A percentile compares a stretch with the other conserved stretches of the same genome.
phyloP scores from a whole-genome alignment of 371 early-diverging fungal species.

The Saksenaea oblongispora region DNA sequence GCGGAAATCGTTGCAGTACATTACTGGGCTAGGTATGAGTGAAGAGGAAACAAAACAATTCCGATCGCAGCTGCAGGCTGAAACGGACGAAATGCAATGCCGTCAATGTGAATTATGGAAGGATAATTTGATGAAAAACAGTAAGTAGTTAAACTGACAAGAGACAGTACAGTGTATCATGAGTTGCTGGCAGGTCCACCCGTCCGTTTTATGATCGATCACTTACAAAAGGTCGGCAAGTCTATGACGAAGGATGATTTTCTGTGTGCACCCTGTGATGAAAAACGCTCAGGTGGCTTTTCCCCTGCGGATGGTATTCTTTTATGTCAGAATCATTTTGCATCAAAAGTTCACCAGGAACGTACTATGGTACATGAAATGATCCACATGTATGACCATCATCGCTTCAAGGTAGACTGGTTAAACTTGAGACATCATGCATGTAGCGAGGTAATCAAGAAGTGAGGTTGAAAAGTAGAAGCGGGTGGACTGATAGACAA shows the following conservation, averaged over 20 bases:
- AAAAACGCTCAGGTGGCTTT: constrained; percentile 80
- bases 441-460: constrained; percentile 76
- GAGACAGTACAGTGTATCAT: neutral
- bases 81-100: constrained; percentile 58
- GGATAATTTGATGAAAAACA: constrained; percentile 69
- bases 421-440: constrained; percentile 87
- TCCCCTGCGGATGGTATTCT: constrained; percentile 77
- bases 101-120: constrained; percentile 73
- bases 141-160: constrained; percentile 37
- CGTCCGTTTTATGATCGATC: constrained; percentile 82
- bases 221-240: constrained; percentile 72
- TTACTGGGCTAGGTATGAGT: constrained; percentile 67
- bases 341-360: constrained; percentile 75
- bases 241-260: constrained; percentile 62
- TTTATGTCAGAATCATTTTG: constrained; percentile 83
- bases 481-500: neutral
- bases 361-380: constrained; percentile 95
- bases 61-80: constrained; percentile 35
- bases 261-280: constrained; percentile 81
- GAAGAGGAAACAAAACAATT: constrained; percentile 43
- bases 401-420: constrained; percentile 83
- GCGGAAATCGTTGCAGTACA: constrained; percentile 54
- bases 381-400: constrained; percentile 94
- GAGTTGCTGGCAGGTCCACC: constrained; percentile 64
- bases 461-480: neutral